Evolutionary conservation across 2,329 filamentous ascomycete species (phyloP).

Genomic region (Ophiognomonia clavigignenti-juglandacearum): DNA sequence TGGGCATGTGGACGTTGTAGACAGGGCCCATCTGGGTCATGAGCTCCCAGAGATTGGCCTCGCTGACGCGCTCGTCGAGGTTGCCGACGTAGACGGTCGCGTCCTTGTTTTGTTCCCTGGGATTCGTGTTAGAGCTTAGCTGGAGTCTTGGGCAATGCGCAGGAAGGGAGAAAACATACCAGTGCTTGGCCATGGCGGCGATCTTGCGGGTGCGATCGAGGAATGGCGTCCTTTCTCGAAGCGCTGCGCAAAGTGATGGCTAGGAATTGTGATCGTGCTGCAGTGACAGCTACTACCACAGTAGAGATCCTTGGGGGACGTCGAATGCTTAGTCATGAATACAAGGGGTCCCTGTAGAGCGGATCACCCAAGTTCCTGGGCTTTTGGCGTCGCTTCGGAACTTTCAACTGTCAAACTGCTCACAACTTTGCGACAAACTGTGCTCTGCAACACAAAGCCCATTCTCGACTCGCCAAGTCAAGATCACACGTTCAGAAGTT

Average conservation of each 20-base stretch:
- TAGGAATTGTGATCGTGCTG: background rate
- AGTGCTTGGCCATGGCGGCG: slow-evolving; percentile 26
- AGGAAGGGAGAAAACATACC: slow-evolving; percentile 17
- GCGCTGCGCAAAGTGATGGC: background rate
- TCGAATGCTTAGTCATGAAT: background rate
- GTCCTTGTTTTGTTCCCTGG: slow-evolving; percentile 94
- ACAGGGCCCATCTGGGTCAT: slow-evolving; percentile 98
- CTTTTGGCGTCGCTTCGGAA: no score
- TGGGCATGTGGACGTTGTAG: slow-evolving; percentile 95
- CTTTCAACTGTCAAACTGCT: no score
- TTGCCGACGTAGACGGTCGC: slow-evolving; percentile 98
- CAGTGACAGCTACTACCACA: no score
- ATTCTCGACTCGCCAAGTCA: no score
- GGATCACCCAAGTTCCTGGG: no score
- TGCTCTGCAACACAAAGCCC: no score
- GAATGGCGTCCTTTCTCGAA: background rate
- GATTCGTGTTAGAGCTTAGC: background rate
- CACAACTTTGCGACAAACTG: no score
- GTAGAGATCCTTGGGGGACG: background rate
- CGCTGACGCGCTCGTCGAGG: slow-evolving; percentile 91
- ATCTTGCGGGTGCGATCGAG: background rate
- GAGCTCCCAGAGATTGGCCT: slow-evolving; percentile 90
- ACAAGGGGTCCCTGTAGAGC: no score
- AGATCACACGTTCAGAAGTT: background rate
- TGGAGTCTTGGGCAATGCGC: background rate